Evolutionary conservation across 2,329 filamentous ascomycete species (phyloP).

Genomic region (Cytospora mali): DNA sequence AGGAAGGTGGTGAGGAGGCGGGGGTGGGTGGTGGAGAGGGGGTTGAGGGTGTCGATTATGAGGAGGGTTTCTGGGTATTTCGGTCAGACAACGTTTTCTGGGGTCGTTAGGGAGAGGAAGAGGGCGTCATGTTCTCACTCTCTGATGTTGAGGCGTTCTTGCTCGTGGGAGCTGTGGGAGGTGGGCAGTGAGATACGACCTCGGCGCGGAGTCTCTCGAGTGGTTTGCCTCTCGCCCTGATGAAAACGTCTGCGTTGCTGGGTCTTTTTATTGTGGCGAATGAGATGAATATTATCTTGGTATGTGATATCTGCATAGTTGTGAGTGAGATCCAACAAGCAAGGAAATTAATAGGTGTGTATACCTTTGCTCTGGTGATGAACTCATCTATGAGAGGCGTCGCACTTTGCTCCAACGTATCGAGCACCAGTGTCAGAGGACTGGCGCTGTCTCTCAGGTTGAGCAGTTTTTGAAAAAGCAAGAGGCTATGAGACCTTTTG

Average conservation of each 20-base stretch:
- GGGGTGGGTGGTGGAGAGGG: slow-evolving; percentile 57
- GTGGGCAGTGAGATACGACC: slow-evolving; percentile 55
- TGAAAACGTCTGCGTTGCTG: slow-evolving; percentile 65
- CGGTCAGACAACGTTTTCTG: slow-evolving; percentile 28
- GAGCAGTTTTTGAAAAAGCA: slow-evolving; percentile 36
- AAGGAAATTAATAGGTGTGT: slow-evolving; percentile 23
- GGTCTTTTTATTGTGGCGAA: slow-evolving; percentile 73
- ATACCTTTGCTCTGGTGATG: slow-evolving; percentile 71
- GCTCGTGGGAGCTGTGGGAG: slow-evolving; percentile 41
- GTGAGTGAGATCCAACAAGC: slow-evolving; percentile 10
- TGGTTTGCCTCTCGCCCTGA: slow-evolving; percentile 64
- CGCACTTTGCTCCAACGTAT: slow-evolving; percentile 81
- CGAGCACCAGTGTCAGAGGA: slow-evolving; percentile 83
- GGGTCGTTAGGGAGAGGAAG: slow-evolving; percentile 15
- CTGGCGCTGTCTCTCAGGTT: slow-evolving; percentile 75
- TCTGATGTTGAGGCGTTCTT: slow-evolving; percentile 41
- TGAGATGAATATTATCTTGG: slow-evolving; percentile 74
- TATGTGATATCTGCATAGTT: slow-evolving; percentile 57
- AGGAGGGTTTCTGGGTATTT: slow-evolving; percentile 65
- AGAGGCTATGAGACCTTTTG: slow-evolving; percentile 33
- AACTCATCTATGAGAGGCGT: slow-evolving; percentile 73
- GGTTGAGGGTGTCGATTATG: slow-evolving; percentile 78
- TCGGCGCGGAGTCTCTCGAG: slow-evolving; percentile 61
- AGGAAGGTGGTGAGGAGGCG: slow-evolving; percentile 69
- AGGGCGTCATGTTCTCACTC: slow-evolving; percentile 1